phyloP scores from a whole-genome alignment of 164 flowering plant genomes.

The Magnolia changhungtana region DNA sequence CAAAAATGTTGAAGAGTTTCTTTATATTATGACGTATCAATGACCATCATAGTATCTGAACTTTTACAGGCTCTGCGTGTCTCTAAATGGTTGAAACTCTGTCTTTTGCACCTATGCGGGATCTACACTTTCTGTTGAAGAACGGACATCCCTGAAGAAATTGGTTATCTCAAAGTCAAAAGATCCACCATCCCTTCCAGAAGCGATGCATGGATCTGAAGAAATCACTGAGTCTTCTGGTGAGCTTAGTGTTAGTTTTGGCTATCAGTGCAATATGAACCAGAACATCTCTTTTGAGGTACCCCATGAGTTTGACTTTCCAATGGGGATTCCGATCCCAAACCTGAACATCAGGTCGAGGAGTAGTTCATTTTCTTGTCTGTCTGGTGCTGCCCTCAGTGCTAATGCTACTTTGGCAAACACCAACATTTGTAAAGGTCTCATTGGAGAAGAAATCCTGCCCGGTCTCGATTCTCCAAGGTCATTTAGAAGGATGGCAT shows the following conservation, averaged over 20 bases:
- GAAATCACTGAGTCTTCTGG: constrained; percentile 11
- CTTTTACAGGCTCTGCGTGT: constrained; percentile 14
- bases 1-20: too few relatives aligned
- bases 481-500: constrained; percentile 25
- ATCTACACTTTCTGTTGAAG: constrained; percentile 6
- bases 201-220: constrained; percentile 15
- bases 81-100: constrained; percentile 18
- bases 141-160: constrained; percentile 2
- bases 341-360: constrained; percentile 13
- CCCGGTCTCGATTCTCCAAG: constrained; percentile 31
- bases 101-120: constrained; percentile 6
- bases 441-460: constrained; percentile 30
- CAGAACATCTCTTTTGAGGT: constrained; percentile 5
- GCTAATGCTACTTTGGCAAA: constrained; percentile 36
- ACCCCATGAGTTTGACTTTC: constrained; percentile 13
- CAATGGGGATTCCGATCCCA: constrained; percentile 10
- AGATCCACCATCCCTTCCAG: background rate
- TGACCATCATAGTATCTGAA: background rate
- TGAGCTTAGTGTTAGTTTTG: constrained; percentile 33
- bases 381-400: constrained; percentile 34
- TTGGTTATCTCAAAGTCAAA: constrained; percentile 7
- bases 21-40: too few relatives aligned
- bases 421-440: constrained; percentile 30
- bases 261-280: constrained; percentile 23
- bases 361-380: constrained; percentile 28